Percentiles rank a stretch among this genome's conserved stretches.
Evolutionary conservation across 2,329 filamentous ascomycete species (phyloP).

Genomic region (Mycocentrospora acerina): DNA sequence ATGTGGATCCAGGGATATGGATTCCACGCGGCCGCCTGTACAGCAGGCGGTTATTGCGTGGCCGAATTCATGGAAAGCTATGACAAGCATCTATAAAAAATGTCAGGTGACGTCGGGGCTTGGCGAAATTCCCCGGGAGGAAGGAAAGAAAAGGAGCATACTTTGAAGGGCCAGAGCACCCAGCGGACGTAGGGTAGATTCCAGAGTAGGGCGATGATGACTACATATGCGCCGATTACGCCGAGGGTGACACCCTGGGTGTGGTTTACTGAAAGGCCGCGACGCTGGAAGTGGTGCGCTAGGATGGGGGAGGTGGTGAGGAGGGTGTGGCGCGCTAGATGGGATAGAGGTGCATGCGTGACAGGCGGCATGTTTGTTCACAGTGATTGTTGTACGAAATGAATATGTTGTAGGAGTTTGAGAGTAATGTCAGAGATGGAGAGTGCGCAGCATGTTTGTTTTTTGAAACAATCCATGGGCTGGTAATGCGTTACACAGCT

Average conservation of each 20-base stretch:
- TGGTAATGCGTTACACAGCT: slow-evolving; percentile 15
- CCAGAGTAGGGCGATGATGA: slow-evolving; percentile 75
- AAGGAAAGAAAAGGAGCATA: slow-evolving; percentile 38
- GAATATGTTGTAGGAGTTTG: background rate
- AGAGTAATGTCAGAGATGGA: too few species aligned
- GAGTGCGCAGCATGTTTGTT: too few species aligned
- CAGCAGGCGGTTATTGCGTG: slow-evolving; percentile 72
- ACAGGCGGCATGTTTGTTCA: slow-evolving; percentile 20
- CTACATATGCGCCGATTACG: slow-evolving; percentile 70
- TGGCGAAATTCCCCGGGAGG: too few species aligned
- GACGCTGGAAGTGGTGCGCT: slow-evolving; percentile 46
- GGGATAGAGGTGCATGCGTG: slow-evolving; percentile 15
- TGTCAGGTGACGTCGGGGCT: too few species aligned
- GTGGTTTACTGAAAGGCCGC: slow-evolving; percentile 63
- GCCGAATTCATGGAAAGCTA: slow-evolving; percentile 78
- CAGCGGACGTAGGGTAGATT: slow-evolving; percentile 75
- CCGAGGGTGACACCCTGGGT: slow-evolving; percentile 72
- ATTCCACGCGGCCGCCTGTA: slow-evolving; percentile 73
- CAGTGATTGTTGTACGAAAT: background rate
- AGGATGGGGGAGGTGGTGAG: slow-evolving; percentile 29
- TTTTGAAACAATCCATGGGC: too few species aligned
- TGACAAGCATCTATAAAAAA: slow-evolving; percentile 68
- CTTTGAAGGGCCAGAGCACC: slow-evolving; percentile 80
- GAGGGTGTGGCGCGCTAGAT: slow-evolving; percentile 30
- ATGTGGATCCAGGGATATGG: slow-evolving; percentile 71